These are phyloP conservation scores for Daldinia caldariorum DNA, from an alignment of 495 filamentous ascomycete genomes.

Conservation along the genomic window DNA sequence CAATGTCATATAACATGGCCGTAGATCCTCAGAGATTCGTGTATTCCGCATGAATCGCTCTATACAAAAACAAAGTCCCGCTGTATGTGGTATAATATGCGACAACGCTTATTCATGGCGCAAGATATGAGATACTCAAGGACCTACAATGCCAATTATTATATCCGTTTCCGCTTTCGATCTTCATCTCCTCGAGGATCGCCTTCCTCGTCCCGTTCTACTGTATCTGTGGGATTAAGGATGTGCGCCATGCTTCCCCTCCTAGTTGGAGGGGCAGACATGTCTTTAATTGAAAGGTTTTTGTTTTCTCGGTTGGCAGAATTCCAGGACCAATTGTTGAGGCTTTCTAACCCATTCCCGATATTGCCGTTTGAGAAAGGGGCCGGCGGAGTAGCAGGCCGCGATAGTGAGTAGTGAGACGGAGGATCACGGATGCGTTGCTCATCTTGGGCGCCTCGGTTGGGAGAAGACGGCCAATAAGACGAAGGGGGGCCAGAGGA, in stretches of 20 bases:
- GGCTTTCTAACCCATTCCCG: slow-evolving; percentile 54
- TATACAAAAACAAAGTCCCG: slow-evolving; percentile 42
- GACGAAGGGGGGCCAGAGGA: slow-evolving; percentile 74
- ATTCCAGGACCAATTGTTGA: slow-evolving; percentile 66
- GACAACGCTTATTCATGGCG: slow-evolving; percentile 36
- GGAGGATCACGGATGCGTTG: slow-evolving; percentile 84
- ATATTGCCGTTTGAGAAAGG: slow-evolving; percentile 58
- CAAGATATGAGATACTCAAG: slow-evolving; percentile 17
- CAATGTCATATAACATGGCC: slow-evolving; percentile 37
- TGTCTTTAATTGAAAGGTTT: slow-evolving; percentile 60
- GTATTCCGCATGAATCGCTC: slow-evolving; percentile 40
- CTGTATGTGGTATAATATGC: slow-evolving; percentile 42
- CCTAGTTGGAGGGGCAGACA: slow-evolving; percentile 65
- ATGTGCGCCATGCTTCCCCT: slow-evolving; percentile 70
- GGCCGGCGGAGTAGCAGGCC: slow-evolving; percentile 76
- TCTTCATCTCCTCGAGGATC: slow-evolving; percentile 65
- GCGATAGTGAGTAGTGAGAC: slow-evolving; percentile 84
- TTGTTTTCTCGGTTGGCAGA: slow-evolving; percentile 56
- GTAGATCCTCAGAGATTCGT: slow-evolving; percentile 42
- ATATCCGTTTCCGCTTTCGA: slow-evolving; percentile 81
- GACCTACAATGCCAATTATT: slow-evolving; percentile 42
- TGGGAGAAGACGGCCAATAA: slow-evolving; percentile 90
- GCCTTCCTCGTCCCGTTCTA: slow-evolving; percentile 58
- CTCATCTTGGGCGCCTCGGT: slow-evolving; percentile 70
- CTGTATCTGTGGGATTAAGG: slow-evolving; percentile 73